A percentile compares a stretch with the other conserved stretches of the same genome.
These are phyloP conservation scores for Actinidia chinensis DNA, from an alignment of 179 eudicot species.

Conservation along the genomic window DNA sequence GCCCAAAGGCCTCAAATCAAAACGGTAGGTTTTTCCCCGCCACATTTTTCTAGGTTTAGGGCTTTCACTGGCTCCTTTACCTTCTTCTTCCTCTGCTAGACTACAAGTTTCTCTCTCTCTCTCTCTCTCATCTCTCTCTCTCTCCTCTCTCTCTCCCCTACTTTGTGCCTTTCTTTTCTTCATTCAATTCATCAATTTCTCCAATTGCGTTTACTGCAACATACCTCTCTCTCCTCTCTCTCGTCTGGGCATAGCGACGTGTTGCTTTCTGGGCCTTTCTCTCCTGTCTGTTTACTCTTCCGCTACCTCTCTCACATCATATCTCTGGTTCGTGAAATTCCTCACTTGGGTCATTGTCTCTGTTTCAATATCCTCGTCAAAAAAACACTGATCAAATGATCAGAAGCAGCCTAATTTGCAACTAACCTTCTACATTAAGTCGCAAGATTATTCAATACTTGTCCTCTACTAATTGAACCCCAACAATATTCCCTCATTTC, in stretches of 20 bases:
- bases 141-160: neutral
- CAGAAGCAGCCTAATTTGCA: neutral
- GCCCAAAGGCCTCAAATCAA: neutral
- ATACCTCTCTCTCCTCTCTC: no score
- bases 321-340: no score
- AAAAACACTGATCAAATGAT: neutral
- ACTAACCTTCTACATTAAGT: neutral
- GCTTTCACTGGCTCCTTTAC: neutral
- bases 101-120: no score
- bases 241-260: no score
- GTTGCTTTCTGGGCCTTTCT: no score
- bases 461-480: slow-evolving; percentile 29
- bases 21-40: neutral
- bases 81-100: no score
- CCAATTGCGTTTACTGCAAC: no score
- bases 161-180: neutral
- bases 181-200: neutral
- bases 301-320: no score
- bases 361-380: no score
- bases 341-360: no score
- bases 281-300: no score
- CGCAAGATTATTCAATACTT: slow-evolving; percentile 20
- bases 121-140: neutral
- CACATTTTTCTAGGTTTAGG: neutral
- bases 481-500: slow-evolving; percentile 19